Conservation (phyloP, 768 basidiomycete species). For the Russula griseocarnosa region DNA sequence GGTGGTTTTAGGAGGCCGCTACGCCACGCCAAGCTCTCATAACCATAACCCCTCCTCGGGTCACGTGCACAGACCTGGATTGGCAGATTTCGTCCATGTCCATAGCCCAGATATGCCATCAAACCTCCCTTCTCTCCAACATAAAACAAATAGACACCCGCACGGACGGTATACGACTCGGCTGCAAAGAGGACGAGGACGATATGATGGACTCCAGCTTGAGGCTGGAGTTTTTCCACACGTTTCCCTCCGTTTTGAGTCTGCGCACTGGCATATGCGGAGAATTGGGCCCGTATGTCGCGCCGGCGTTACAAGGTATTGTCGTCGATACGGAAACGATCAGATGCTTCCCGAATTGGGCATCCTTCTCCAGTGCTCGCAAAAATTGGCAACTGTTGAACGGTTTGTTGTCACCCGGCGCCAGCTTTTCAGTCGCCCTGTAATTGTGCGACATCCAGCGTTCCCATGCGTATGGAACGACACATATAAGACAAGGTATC, state of each 20-base stretch:
- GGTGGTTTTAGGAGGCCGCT: background rate
- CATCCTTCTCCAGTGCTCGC: background rate
- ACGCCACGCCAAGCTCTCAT: background rate
- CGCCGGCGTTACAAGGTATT: background rate
- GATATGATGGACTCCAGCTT: background rate
- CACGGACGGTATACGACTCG: background rate
- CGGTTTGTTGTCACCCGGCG: background rate
- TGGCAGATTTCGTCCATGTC: conserved; percentile 9
- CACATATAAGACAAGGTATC: background rate
- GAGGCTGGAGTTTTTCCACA: conserved; percentile 9
- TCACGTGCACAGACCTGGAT: background rate
- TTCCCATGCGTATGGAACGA: background rate
- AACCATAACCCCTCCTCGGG: background rate
- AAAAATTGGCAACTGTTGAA: background rate
- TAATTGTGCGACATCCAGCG: background rate
- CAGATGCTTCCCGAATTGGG: background rate
- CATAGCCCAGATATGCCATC: conserved; percentile 3
- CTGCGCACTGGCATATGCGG: conserved; percentile 5
- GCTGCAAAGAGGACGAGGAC: background rate
- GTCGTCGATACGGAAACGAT: background rate
- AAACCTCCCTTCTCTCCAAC: background rate
- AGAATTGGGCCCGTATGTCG: background rate
- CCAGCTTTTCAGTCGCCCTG: background rate
- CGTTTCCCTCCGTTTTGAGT: background rate
- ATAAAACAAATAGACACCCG: conserved; percentile 1